phyloP scores from a whole-genome alignment of 2,329 filamentous ascomycete genomes.

The Colletotrichum sidae region DNA sequence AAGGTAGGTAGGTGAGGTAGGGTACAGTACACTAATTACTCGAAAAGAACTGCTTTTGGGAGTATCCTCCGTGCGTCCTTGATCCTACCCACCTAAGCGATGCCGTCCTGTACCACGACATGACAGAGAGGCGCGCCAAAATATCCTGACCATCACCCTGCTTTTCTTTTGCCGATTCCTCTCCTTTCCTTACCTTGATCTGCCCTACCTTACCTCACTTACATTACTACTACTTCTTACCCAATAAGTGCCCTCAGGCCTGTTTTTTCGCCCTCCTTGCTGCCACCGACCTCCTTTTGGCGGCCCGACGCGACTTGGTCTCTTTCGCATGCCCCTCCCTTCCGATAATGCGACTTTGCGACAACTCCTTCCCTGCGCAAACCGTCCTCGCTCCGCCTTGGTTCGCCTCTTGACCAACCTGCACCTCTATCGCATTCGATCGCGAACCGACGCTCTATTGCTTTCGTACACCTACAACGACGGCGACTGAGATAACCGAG shows the following conservation, averaged over 20 bases:
- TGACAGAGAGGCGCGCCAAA: conserved; percentile 25
- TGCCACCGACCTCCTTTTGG: not conserved
- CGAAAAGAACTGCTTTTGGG: not conserved
- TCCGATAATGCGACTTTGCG: conserved; percentile 37
- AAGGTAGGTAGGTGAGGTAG: not conserved
- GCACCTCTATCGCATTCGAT: conserved; percentile 4
- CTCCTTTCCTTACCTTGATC: not conserved
- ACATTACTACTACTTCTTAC: too few relatives aligned
- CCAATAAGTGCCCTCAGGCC: too few relatives aligned
- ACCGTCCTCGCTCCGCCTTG: conserved; percentile 12
- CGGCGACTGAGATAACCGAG: conserved; percentile 22
- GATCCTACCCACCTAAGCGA: not conserved
- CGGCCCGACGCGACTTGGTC: conserved; percentile 13
- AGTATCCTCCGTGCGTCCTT: conserved; percentile 13
- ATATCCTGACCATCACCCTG: conserved; percentile 34
- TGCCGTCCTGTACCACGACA: too few relatives aligned
- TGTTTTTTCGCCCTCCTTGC: conserved; percentile 8
- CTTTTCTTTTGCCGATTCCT: conserved; percentile 18
- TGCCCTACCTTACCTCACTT: too few relatives aligned
- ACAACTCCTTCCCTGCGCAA: conserved; percentile 16
- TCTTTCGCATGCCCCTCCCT: conserved; percentile 24
- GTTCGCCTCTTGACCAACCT: conserved; percentile 8
- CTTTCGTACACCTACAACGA: conserved; percentile 6
- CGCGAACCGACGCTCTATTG: conserved; percentile 40
- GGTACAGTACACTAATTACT: not conserved